Percentiles rank a stretch among this genome's conserved stretches.
These are phyloP conservation scores for Candida nemodendra DNA, from an alignment of 805 yeast genomes.

Conservation along the genomic window DNA sequence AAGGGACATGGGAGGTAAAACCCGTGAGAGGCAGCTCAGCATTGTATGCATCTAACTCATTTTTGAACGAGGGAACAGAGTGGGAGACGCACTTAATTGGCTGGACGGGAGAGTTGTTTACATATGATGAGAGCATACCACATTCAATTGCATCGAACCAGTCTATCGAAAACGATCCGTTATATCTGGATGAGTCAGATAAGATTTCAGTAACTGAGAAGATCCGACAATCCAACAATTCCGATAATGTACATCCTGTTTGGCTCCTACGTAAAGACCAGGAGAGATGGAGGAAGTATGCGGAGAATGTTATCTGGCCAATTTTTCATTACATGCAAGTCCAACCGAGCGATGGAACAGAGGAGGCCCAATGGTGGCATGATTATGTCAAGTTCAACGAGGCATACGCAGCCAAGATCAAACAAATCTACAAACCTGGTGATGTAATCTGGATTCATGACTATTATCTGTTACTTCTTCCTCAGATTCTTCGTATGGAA, in stretches of 20 bases:
- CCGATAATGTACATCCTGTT: conserved; percentile 72
- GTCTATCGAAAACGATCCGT: conserved; percentile 53
- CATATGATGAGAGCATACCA: conserved; percentile 25
- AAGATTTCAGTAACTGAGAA: conserved; percentile 48
- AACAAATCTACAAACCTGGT: conserved; percentile 75
- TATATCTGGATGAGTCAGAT: conserved; percentile 56
- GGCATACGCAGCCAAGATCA: conserved; percentile 79
- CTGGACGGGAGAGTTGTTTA: conserved; percentile 89
- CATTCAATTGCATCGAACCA: conserved; percentile 25
- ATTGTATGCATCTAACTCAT: conserved; percentile 69
- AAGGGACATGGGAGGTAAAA: conserved; percentile 54
- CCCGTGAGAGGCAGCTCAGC: conserved; percentile 83
- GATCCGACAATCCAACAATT: conserved; percentile 44
- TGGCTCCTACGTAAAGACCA: conserved; percentile 84
- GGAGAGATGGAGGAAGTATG: conserved; percentile 81
- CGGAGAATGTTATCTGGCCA: conserved; percentile 92
- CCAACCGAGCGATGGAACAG: conserved; percentile 64
- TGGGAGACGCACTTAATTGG: conserved; percentile 91
- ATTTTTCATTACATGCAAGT: conserved; percentile 89
- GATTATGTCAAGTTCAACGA: conserved; percentile 90
- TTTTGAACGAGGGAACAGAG: conserved; percentile 58
- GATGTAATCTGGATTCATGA: conserved; percentile 93
- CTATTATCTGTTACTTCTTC: conserved; percentile 76
- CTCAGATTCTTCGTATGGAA: conserved; percentile 78
- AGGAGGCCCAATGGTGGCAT: conserved; percentile 73